A percentile compares a stretch with the other conserved stretches of the same genome.
Evolutionary conservation across 2,329 filamentous ascomycete species (phyloP).

Genomic region (Claviceps sp.): DNA sequence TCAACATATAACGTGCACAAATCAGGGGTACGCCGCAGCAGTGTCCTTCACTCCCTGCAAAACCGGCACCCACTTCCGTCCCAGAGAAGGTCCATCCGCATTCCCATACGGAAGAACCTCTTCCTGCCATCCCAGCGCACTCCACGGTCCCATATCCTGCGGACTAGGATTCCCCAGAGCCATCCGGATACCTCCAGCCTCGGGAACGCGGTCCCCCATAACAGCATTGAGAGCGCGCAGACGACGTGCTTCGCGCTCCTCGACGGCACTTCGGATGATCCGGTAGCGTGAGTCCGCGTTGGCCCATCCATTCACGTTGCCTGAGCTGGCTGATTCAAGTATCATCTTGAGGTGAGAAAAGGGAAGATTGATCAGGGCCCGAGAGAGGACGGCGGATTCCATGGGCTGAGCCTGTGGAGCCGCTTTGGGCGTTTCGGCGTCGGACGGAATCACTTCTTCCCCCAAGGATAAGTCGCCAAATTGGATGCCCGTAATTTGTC

Average conservation of each 20-base stretch:
- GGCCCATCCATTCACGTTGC: constrained; percentile 36
- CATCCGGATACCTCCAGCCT: constrained; percentile 21
- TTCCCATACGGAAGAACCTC: constrained; percentile 23
- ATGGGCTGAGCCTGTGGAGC: constrained; percentile 15
- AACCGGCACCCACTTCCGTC: constrained; percentile 32
- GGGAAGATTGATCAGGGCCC: constrained; percentile 55
- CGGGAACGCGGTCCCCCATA: constrained; percentile 20
- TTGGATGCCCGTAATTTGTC: constrained; percentile 48
- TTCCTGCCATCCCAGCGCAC: constrained; percentile 37
- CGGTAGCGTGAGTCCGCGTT: constrained; percentile 32
- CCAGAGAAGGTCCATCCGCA: constrained; percentile 27
- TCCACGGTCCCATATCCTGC: constrained; percentile 29
- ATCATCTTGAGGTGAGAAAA: constrained; percentile 52
- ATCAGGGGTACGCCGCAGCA: constrained; percentile 20
- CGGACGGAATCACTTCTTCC: constrained; percentile 13
- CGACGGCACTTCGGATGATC: constrained; percentile 35
- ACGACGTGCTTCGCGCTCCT: constrained; percentile 45
- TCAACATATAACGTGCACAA: not conserved
- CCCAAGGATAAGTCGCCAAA: constrained; percentile 51
- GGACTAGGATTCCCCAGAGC: constrained; percentile 26
- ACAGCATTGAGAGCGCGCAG: constrained; percentile 30
- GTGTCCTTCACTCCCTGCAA: constrained; percentile 11
- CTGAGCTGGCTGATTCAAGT: constrained; percentile 45
- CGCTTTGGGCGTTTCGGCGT: constrained; percentile 19
- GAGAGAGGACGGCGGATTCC: constrained; percentile 44